These are phyloP conservation scores for Eleusine indica DNA, from an alignment of 176 grass and related monocot species.

Conservation along the genomic window DNA sequence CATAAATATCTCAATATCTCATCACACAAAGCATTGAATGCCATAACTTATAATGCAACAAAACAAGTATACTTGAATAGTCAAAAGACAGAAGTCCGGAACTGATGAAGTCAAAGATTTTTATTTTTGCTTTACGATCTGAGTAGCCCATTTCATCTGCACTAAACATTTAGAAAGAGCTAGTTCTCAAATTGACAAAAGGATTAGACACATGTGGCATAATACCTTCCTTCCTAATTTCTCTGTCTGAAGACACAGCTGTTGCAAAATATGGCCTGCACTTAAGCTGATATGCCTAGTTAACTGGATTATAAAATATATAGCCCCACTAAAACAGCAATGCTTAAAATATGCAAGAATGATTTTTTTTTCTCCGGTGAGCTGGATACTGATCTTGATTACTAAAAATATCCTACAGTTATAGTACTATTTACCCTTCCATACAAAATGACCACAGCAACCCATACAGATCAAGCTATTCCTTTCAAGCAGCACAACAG, in stretches of 20 bases:
- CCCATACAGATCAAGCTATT: neutral
- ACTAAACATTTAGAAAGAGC: neutral
- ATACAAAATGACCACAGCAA: slow-evolving; percentile 28
- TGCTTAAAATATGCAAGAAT: neutral
- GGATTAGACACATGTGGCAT: neutral
- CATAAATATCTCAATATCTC: neutral
- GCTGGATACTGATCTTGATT: slow-evolving; percentile 28
- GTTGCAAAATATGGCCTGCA: slow-evolving; percentile 1
- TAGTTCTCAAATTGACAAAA: slow-evolving; percentile 13
- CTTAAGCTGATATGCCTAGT: slow-evolving; percentile 3
- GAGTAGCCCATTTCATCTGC: neutral
- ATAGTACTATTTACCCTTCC: neutral
- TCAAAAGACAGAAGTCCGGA: neutral
- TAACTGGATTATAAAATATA: neutral
- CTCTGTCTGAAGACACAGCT: neutral
- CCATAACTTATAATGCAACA: neutral
- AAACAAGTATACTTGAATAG: neutral
- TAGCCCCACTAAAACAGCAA: neutral
- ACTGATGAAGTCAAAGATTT: slow-evolving; percentile 13
- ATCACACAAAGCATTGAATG: slow-evolving; percentile 17
- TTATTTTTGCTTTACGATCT: neutral
- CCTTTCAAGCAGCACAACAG: slow-evolving; percentile 14
- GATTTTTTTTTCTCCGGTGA: neutral
- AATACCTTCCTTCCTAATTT: slow-evolving; percentile 12
- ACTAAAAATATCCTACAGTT: slow-evolving; percentile 26